Percentiles rank a stretch among this genome's conserved stretches.
Conservation (phyloP, 768 basidiomycete genomes). For the Suillus brevipes region DNA sequence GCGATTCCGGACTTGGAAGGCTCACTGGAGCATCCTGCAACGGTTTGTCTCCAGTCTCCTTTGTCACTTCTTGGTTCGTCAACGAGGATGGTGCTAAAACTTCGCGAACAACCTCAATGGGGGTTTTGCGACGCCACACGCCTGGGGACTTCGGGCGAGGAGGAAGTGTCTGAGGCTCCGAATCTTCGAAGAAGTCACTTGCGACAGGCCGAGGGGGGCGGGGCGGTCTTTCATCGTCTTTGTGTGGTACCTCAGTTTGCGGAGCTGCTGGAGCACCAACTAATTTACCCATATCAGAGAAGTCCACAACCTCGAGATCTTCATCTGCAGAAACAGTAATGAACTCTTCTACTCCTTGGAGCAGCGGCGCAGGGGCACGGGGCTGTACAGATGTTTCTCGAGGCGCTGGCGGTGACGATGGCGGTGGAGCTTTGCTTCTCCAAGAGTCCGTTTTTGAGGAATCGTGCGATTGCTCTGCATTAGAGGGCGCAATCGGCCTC, state of each 20-base stretch:
- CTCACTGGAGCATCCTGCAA: not conserved
- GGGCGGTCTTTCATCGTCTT: slow-evolving; percentile 20
- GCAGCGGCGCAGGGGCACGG: slow-evolving; percentile 33
- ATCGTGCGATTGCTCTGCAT: slow-evolving; percentile 28
- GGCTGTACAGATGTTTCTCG: slow-evolving; percentile 35
- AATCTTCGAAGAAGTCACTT: slow-evolving; percentile 73
- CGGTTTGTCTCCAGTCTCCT: not conserved
- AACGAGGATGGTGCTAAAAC: not conserved
- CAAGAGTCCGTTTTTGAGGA: slow-evolving; percentile 56
- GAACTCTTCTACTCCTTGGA: slow-evolving; percentile 35
- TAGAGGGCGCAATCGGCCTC: slow-evolving; percentile 1
- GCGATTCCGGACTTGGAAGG: not conserved
- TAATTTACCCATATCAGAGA: slow-evolving; percentile 72
- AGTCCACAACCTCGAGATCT: slow-evolving; percentile 79
- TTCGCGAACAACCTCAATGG: not conserved
- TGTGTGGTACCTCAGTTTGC: slow-evolving; percentile 20
- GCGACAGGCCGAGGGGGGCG: slow-evolving; percentile 54
- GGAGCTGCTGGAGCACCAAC: slow-evolving; percentile 39
- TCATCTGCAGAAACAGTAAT: slow-evolving; percentile 52
- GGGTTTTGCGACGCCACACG: slow-evolving; percentile 45
- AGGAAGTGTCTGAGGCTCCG: slow-evolving; percentile 11
- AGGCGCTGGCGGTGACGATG: slow-evolving; percentile 26
- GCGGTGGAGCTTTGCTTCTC: slow-evolving; percentile 47
- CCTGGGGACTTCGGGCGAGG: slow-evolving; percentile 37
- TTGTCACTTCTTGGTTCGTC: not conserved